phyloP scores from a whole-genome alignment of 164 flowering plant genomes.

The Umbilicus rupestris region DNA sequence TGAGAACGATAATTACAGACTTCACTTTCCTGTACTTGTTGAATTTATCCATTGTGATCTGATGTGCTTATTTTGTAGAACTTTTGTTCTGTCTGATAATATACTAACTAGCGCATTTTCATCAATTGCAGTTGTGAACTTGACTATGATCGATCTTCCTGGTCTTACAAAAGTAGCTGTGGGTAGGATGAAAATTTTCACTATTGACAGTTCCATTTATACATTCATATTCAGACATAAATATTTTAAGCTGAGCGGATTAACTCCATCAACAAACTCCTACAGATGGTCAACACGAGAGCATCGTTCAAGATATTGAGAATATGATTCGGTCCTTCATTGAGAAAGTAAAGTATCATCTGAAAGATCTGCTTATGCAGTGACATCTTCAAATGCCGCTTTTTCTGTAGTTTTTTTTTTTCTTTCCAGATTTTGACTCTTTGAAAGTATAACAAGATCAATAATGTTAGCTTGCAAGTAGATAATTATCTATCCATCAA shows the following conservation, averaged over 20 bases:
- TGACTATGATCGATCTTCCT: constrained; percentile 94
- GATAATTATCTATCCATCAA: background rate
- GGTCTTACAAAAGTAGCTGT: constrained; percentile 97
- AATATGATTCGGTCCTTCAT: constrained; percentile 80
- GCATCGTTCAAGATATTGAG: constrained; percentile 77
- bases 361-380: background rate
- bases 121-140: constrained; percentile 67
- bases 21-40: too few relatives aligned
- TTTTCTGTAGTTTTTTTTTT: too few relatives aligned
- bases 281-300: constrained; percentile 65
- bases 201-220: background rate
- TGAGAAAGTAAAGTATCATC: constrained; percentile 55
- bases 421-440: too few relatives aligned
- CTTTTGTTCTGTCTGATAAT: background rate
- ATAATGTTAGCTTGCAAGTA: background rate
- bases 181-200: constrained; percentile 36
- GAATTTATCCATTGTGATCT: too few relatives aligned
- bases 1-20: too few relatives aligned
- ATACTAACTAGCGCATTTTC: background rate
- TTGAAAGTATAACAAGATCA: too few relatives aligned
- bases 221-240: background rate
- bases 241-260: background rate
- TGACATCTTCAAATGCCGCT: background rate
- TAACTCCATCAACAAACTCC: background rate
- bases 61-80: background rate